phyloP scores from a whole-genome alignment of 2,329 filamentous ascomycete species.

The Lasiodiplodia gonubiensis region DNA sequence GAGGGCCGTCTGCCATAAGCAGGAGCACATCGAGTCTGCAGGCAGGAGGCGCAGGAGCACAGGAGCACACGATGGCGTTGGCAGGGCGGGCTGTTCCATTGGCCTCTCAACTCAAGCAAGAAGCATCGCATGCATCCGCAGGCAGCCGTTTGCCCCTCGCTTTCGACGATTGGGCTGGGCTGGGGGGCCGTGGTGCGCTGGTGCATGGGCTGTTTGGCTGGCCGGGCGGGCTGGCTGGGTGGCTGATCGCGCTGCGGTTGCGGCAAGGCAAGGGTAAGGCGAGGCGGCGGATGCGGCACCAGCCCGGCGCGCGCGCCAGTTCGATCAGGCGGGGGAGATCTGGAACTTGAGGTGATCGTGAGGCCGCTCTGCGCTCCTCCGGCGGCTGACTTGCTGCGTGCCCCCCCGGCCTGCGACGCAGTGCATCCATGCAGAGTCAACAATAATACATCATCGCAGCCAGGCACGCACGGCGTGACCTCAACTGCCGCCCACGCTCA shows the following conservation, averaged over 20 bases:
- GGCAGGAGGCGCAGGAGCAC: constrained; percentile 19
- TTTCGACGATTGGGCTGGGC: constrained; percentile 13
- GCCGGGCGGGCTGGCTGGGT: neutral
- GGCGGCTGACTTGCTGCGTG: constrained; percentile 8
- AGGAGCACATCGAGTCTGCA: constrained; percentile 17
- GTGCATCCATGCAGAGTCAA: constrained; percentile 16
- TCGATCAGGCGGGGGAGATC: constrained; percentile 26
- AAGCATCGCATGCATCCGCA: constrained; percentile 26
- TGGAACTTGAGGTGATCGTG: constrained; percentile 16
- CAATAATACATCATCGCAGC: neutral
- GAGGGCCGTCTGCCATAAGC: constrained; percentile 24
- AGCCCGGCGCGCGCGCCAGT: constrained; percentile 11
- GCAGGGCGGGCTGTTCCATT: constrained; percentile 7
- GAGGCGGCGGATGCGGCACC: constrained; percentile 17
- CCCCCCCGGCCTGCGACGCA: constrained; percentile 5
- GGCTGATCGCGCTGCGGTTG: constrained; percentile 20
- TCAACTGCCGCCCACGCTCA: constrained; percentile 17
- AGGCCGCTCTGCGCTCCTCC: constrained; percentile 11
- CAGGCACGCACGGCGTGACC: constrained; percentile 3
- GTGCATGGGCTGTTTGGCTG: neutral
- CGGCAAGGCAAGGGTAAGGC: constrained; percentile 23
- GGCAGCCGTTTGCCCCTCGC: constrained; percentile 25
- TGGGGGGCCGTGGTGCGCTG: constrained; percentile 1
- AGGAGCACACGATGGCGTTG: constrained; percentile 10
- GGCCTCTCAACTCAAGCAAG: constrained; percentile 10